These are phyloP conservation scores for Leishmania turanica DNA, from an alignment of 208 protist species.

Conservation along the genomic window DNA sequence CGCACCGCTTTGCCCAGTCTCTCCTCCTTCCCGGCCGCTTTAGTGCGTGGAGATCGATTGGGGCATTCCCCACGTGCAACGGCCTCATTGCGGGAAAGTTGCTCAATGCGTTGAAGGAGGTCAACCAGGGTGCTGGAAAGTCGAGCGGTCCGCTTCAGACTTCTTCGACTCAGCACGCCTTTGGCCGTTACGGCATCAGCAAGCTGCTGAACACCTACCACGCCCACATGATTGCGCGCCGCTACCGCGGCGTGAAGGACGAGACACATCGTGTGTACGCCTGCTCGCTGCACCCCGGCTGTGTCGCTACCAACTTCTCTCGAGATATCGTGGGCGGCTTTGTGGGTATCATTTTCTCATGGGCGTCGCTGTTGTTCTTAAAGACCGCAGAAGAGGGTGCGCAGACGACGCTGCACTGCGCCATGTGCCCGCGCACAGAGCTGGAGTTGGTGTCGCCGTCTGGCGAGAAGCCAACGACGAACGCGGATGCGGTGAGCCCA, in stretches of 20 bases:
- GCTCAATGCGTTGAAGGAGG: conserved; percentile 50
- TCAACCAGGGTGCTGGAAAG: conserved; percentile 59
- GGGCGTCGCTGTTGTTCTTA: conserved; percentile 18
- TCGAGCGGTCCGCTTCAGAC: conserved; percentile 46
- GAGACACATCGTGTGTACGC: conserved; percentile 45
- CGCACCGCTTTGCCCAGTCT: conserved; percentile 72
- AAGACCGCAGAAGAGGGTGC: conserved; percentile 66
- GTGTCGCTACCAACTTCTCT: conserved; percentile 72
- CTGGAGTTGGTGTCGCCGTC: conserved; percentile 58
- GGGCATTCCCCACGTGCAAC: conserved; percentile 11
- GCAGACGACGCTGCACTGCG: conserved; percentile 88
- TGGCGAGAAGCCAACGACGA: conserved; percentile 11
- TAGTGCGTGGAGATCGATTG: conserved; percentile 13
- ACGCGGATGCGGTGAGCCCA: conserved; percentile 47
- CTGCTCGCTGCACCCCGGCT: conserved; percentile 86
- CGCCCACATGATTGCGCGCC: conserved; percentile 73
- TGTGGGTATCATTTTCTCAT: conserved; percentile 28
- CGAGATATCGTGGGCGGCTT: conserved; percentile 44
- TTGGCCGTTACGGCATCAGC: conserved; percentile 83
- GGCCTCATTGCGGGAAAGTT: conserved; percentile 45
- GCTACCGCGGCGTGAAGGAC: conserved; percentile 30
- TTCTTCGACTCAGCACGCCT: conserved; percentile 28
- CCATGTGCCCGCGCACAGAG: conserved; percentile 78
- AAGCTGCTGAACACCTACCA: conserved; percentile 90
- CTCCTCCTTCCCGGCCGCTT: conserved; percentile 38